These are phyloP conservation scores for Chlamydomonas reinhardtii DNA, from an alignment of 163 green algal genomes.

Conservation along the genomic window DNA sequence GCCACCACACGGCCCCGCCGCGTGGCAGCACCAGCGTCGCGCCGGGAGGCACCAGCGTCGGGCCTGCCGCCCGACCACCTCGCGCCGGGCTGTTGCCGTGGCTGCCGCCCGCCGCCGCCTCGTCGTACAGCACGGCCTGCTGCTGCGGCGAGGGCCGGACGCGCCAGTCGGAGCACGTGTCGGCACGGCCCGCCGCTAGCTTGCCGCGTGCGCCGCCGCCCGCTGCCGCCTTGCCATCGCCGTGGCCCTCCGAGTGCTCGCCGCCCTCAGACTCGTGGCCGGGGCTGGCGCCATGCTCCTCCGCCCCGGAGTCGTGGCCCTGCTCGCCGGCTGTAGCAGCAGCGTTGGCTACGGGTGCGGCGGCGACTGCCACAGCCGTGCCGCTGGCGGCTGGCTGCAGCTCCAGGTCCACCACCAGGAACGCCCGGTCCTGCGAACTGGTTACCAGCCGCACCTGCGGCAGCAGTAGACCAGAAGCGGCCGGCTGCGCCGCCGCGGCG, in stretches of 20 bases:
- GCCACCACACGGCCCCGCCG: constrained; percentile 25
- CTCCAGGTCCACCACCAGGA: constrained; percentile 19
- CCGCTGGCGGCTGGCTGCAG: not conserved
- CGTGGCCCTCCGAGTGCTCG: no score
- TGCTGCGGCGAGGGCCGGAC: not conserved
- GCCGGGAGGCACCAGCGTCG: not conserved
- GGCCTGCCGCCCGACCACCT: not conserved
- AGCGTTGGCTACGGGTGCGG: not conserved
- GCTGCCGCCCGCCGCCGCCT: not conserved
- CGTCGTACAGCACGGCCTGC: not conserved
- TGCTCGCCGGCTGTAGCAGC: not conserved
- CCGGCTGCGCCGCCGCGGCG: not conserved
- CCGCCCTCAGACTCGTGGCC: no score
- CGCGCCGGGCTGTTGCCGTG: not conserved
- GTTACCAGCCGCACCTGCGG: constrained; percentile 33
- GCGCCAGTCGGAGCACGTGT: not conserved
- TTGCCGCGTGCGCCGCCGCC: no score
- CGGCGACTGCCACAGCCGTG: not conserved
- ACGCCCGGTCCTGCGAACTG: constrained; percentile 41
- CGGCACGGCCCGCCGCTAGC: not conserved
- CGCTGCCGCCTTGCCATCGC: no score
- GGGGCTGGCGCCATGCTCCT: no score
- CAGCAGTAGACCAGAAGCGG: not conserved
- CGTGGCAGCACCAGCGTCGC: not conserved
- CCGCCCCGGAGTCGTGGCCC: not conserved